phyloP scores from a whole-genome alignment of 441 rosid genomes.

The Rhodomyrtus psidioides region DNA sequence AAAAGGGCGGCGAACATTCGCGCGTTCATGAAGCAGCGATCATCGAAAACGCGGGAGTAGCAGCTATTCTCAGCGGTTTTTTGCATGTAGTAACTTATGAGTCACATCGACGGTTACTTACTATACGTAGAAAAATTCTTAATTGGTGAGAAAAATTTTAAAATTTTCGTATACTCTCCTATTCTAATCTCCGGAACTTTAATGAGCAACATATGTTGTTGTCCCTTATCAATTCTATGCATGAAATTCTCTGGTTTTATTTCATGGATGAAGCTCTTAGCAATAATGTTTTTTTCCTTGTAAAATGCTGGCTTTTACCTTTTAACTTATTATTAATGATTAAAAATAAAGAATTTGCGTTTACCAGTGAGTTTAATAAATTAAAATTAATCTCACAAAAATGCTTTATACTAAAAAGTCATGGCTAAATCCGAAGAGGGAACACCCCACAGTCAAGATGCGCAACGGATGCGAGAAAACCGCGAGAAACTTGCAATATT shows the following conservation, averaged over 20 bases:
- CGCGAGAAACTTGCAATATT: not conserved
- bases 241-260: not conserved
- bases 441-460: not conserved
- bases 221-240: not conserved
- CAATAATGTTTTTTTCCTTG: no score
- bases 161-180: not conserved
- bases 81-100: not conserved
- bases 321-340: not conserved
- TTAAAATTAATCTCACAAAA: not conserved
- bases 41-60: no score
- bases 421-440: not conserved
- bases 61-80: not conserved
- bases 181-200: not conserved
- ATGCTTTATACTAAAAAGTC: not conserved
- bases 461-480: not conserved
- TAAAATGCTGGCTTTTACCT: not conserved
- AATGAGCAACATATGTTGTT: not conserved
- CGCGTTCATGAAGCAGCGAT: not conserved
- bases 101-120: not conserved
- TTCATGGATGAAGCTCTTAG: not conserved
- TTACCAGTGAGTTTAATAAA: not conserved
- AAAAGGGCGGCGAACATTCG: not conserved
- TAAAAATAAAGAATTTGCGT: not conserved
- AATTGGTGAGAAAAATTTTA: not conserved
- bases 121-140: fast-evolving